These are phyloP conservation scores for Pseudopithomyces chartarum DNA, from an alignment of 2,329 filamentous ascomycete genomes.

Conservation along the genomic window DNA sequence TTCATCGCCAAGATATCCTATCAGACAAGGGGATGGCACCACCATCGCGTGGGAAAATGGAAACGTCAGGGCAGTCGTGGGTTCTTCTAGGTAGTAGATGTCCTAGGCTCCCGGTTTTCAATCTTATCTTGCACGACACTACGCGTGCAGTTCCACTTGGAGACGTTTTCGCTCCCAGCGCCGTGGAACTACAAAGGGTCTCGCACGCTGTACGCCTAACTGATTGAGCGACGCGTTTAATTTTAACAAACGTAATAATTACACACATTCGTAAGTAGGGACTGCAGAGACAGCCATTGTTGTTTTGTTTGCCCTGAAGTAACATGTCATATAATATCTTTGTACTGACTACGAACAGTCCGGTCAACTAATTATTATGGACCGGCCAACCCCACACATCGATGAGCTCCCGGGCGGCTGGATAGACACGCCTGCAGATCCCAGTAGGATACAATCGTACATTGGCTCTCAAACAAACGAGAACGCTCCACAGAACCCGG, in stretches of 20 bases:
- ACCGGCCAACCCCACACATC: slow-evolving; percentile 36
- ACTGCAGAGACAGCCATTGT: neutral
- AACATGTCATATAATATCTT: neutral
- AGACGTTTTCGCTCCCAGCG: neutral
- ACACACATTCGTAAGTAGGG: neutral
- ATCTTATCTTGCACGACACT: neutral
- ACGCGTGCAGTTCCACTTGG: neutral
- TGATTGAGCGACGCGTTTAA: neutral
- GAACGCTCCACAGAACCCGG: slow-evolving; percentile 9
- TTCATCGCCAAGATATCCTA: slow-evolving; percentile 5
- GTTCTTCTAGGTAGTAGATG: neutral
- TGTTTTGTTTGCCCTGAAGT: neutral
- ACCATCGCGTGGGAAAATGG: neutral
- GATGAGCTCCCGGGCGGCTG: slow-evolving; percentile 42
- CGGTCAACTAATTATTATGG: slow-evolving; percentile 26
- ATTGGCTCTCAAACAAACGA: slow-evolving; percentile 19
- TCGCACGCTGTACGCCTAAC: neutral
- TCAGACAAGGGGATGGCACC: slow-evolving; percentile 1
- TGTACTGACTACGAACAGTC: neutral
- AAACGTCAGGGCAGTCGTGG: neutral
- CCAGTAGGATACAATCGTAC: slow-evolving; percentile 28
- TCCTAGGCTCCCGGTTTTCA: neutral
- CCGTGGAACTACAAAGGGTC: neutral
- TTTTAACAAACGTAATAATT: too few species aligned
- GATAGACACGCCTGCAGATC: slow-evolving; percentile 41